Evolutionary conservation across 106 monocot genomes (phyloP).

Genomic region (Dendrobium officinale): DNA sequence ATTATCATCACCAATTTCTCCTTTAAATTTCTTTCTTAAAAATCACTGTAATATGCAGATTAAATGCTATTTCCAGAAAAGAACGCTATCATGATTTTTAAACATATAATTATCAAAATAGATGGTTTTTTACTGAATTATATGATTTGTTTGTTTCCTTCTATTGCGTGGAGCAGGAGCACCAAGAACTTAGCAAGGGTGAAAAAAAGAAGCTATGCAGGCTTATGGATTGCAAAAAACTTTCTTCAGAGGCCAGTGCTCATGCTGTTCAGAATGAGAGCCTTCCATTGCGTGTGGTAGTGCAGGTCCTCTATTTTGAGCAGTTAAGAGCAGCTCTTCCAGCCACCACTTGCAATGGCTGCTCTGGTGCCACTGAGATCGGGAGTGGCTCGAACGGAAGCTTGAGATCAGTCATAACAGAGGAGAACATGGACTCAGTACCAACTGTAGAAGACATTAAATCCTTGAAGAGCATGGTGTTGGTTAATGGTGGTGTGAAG

Average conservation of each 20-base stretch:
- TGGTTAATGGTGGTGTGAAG: conserved; percentile 15
- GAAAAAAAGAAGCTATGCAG: conserved; percentile 81
- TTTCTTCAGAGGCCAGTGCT: conserved; percentile 60
- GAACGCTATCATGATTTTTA: not conserved
- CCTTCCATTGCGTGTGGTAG: conserved; percentile 72
- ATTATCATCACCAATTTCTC: too few species aligned
- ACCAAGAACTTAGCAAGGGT: conserved; percentile 60
- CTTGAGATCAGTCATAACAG: conserved; percentile 53
- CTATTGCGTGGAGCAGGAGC: conserved; percentile 43
- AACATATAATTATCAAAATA: not conserved
- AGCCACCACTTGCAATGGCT: conserved; percentile 9
- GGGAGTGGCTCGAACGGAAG: conserved; percentile 54
- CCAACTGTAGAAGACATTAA: conserved; percentile 28
- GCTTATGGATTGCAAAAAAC: conserved; percentile 67
- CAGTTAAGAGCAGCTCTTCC: conserved; percentile 45
- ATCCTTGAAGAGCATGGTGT: conserved; percentile 29
- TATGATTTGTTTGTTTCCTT: not conserved
- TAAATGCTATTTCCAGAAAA: not conserved
- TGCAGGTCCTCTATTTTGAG: conserved; percentile 86
- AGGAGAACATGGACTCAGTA: conserved; percentile 52
- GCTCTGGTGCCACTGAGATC: conserved; percentile 13
- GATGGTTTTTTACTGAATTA: not conserved
- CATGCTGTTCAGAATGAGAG: conserved; percentile 93
- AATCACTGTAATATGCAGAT: not conserved
- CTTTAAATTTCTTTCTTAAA: too few species aligned